Base-by-base conservation (phyloP, 2,329 filamentous ascomycete species). In the Rasamsonia emersonii region DNA sequence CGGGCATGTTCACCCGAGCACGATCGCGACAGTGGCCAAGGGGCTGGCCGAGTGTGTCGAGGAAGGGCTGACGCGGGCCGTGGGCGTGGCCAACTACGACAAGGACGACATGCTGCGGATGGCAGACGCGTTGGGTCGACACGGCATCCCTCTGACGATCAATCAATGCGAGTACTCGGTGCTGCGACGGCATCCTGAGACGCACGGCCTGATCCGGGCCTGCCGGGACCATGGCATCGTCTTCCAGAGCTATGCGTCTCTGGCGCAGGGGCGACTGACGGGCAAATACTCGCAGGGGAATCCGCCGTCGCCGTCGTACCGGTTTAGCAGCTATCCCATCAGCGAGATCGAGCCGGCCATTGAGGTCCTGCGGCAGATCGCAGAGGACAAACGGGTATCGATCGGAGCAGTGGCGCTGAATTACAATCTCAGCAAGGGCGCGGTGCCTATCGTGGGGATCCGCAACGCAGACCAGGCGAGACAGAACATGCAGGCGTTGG, bases 131-230 rank as follows among this genome's bases (percentile, higher is more conserved):
- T 44, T 65, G 26, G 49, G 43, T 10, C 51, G 54, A 38, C 51
- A 53, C 21, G 50, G 48, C 1, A 35, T 65, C 4, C 59, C 62
- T 1, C 58, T 68, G 4, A 57, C 61, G 2, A 54, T 56, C 11
- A 65, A 64, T 36, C 62, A 68, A 42, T 62, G 61, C 49, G 63
- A 67, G 40, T 67, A 56, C 44, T 59, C 53, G 18, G 41, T 66
- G 15, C 46, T 67, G 14, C 55, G 64, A 13, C 54, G 62, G 13
- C 38, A 55, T 9, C 64, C 64, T 1, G 62, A 66, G 36, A 49
- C 49, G 1, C 50, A 45, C 2, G 61, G 62, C 0, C 46, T 66
- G 32, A 49, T 66, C 5, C 51, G 56, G 4, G 53, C 56, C 23
- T 65, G 61, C 42, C 50, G 46, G n/a, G 49, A 55, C 19, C 52